These are phyloP conservation scores for Lepidopterella palustris DNA, from an alignment of 495 filamentous ascomycete genomes.

Conservation along the genomic window DNA sequence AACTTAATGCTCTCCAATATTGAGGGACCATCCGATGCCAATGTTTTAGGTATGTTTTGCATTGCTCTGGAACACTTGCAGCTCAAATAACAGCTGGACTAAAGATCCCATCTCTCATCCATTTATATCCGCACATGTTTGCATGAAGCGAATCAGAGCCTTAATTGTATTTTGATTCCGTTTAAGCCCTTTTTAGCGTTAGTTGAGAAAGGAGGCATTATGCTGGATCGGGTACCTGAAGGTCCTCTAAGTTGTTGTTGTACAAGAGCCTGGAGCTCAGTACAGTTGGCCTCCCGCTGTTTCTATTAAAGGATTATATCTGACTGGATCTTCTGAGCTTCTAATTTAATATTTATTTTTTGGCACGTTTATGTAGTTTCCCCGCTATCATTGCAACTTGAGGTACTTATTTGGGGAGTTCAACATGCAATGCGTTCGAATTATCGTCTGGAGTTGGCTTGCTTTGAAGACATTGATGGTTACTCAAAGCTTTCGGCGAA, in stretches of 20 bases:
- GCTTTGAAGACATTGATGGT: background rate
- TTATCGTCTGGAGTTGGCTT: background rate
- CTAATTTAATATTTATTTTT: background rate
- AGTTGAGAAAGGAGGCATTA: too few species aligned
- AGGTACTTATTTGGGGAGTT: too few species aligned
- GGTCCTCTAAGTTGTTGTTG: background rate
- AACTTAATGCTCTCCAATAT: too few species aligned
- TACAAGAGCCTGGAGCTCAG: background rate
- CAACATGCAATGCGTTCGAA: background rate
- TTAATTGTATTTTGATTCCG: too few species aligned
- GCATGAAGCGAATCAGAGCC: too few species aligned
- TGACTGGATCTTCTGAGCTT: background rate
- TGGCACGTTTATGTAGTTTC: background rate
- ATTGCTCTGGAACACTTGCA: too few species aligned
- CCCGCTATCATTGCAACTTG: background rate
- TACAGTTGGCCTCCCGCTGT: background rate
- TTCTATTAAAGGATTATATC: background rate
- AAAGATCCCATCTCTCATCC: too few species aligned
- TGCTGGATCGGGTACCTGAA: background rate
- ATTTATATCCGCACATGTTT: too few species aligned
- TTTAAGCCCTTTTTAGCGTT: too few species aligned
- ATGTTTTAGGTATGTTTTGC: too few species aligned
- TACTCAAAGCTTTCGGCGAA: background rate
- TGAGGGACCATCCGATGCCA: too few species aligned
- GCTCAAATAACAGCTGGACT: too few species aligned